These are phyloP conservation scores for Geotrichum aggregatum DNA, from an alignment of 1,139 yeast species.

Conservation along the genomic window DNA sequence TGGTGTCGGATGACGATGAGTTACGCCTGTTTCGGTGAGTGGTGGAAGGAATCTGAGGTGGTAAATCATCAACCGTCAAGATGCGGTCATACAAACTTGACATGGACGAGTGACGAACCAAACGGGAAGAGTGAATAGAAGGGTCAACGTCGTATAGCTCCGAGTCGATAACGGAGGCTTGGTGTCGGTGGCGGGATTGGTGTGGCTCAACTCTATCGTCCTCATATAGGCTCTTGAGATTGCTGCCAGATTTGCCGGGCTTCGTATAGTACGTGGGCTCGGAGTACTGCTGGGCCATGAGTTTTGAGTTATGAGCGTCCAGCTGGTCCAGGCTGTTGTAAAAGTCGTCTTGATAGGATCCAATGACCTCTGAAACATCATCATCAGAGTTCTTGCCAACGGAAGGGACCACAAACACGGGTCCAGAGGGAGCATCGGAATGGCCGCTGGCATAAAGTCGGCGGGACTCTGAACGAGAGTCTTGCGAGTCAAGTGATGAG, in stretches of 20 bases:
- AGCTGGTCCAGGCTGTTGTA: slow-evolving; percentile 8
- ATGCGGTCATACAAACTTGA: slow-evolving; percentile 2
- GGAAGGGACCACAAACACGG: slow-evolving; percentile 9
- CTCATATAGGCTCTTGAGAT: slow-evolving; percentile 6
- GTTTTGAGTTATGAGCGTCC: slow-evolving; percentile 4
- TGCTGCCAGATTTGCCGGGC: background rate
- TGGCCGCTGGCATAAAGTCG: slow-evolving; percentile 1
- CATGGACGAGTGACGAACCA: slow-evolving; percentile 4
- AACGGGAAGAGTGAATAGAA: background rate
- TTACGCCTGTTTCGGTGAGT: background rate
- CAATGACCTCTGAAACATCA: slow-evolving; percentile 3
- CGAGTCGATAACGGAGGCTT: background rate
- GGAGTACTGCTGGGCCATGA: slow-evolving; percentile 7
- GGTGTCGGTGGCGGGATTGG: background rate
- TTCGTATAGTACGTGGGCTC: slow-evolving; percentile 2
- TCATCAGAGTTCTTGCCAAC: background rate
- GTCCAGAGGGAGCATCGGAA: background rate
- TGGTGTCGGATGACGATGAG: background rate
- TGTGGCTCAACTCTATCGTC: slow-evolving; percentile 5
- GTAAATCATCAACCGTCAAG: background rate
- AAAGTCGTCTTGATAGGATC: slow-evolving; percentile 2
- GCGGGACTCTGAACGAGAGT: background rate
- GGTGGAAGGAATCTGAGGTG: background rate
- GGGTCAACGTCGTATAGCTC: background rate
- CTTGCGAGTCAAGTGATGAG: slow-evolving; percentile 9